phyloP scores from a whole-genome alignment of 495 filamentous ascomycete genomes.

The Aspergillus wentii region DNA sequence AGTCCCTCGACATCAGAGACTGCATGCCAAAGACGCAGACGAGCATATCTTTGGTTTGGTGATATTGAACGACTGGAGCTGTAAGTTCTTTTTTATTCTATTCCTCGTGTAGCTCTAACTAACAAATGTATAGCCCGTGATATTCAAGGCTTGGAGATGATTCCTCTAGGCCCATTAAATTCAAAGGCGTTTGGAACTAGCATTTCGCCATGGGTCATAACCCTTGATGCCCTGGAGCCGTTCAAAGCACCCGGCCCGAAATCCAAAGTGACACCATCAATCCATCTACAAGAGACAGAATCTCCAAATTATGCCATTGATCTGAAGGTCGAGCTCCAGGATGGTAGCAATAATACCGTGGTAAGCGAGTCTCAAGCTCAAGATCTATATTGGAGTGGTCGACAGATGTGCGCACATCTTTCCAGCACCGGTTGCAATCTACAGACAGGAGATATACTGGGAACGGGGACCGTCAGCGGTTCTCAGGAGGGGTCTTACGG shows the following conservation, averaged over 20 bases:
- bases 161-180: constrained; percentile 37
- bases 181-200: constrained; percentile 79
- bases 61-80: constrained; percentile 85
- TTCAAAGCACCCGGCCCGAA: constrained; percentile 46
- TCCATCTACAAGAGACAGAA: constrained; percentile 56
- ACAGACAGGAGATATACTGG: constrained; percentile 71
- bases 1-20: constrained; percentile 7
- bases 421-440: constrained; percentile 70
- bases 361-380: constrained; percentile 53
- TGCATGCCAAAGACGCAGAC: constrained; percentile 49
- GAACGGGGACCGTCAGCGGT: constrained; percentile 80
- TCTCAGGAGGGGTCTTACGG: constrained; percentile 50
- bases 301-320: constrained; percentile 62
- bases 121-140: constrained; percentile 21
- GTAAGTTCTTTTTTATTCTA: constrained; percentile 53
- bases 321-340: constrained; percentile 60
- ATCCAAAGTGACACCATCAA: constrained; percentile 51
- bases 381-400: constrained; percentile 75
- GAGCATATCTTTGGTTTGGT: constrained; percentile 79
- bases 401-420: constrained; percentile 85
- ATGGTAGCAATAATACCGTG: constrained; percentile 50
- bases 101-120: constrained; percentile 1
- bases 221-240: constrained; percentile 69
- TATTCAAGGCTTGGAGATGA: constrained; percentile 31
- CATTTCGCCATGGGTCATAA: constrained; percentile 79